Conservation (phyloP, 73 alveolate species). For the Symbiodinium natans region DNA sequence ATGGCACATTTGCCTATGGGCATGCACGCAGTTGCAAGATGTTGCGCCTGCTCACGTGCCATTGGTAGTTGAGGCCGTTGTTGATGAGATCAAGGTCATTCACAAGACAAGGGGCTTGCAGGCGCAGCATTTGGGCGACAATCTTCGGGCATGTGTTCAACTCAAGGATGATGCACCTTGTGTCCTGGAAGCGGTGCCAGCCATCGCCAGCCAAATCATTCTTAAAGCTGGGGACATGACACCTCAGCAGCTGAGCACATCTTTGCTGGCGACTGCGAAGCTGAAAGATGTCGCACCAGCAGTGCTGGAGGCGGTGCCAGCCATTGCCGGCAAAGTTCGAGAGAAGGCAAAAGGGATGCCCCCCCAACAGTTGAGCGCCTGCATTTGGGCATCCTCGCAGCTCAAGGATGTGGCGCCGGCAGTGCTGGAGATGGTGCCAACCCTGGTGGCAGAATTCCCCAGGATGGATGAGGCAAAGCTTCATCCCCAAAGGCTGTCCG, state of each 20-base stretch:
- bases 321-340: too few relatives aligned
- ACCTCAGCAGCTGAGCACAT: background rate
- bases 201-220: background rate
- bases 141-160: background rate
- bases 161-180: background rate
- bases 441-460: too few relatives aligned
- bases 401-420: slow-evolving; percentile 12
- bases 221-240: background rate
- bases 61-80: too few relatives aligned
- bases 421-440: slow-evolving; percentile 10
- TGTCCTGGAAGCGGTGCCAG: background rate
- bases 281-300: background rate
- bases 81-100: too few relatives aligned
- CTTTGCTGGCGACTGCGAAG: background rate
- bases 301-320: too few relatives aligned
- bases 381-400: slow-evolving; percentile 33
- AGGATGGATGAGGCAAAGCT: too few relatives aligned
- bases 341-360: too few relatives aligned
- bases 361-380: too few relatives aligned
- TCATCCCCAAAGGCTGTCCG: too few relatives aligned
- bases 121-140: background rate
- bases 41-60: too few relatives aligned
- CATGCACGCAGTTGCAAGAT: too few relatives aligned
- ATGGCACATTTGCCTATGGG: too few relatives aligned
- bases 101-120: background rate